Percentiles rank a stretch among this genome's conserved stretches.
Evolutionary conservation across 306 rosid genomes (phyloP).

Genomic region (Malus sieversii): DNA sequence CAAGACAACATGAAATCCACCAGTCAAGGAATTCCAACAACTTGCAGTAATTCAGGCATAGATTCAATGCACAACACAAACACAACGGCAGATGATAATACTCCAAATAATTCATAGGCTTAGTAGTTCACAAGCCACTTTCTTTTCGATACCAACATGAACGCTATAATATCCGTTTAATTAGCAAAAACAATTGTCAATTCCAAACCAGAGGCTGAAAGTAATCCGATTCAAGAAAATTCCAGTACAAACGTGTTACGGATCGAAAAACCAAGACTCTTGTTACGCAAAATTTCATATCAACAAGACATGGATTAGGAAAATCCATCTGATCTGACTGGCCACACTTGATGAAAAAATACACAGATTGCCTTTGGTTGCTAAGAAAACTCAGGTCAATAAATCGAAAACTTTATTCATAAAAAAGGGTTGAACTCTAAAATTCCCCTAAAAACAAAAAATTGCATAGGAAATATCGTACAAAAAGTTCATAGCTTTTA

Average conservation of each 20-base stretch:
- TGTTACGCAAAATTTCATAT: background rate
- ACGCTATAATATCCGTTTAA: background rate
- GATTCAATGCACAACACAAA: background rate
- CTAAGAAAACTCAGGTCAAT: background rate
- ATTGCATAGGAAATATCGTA: background rate
- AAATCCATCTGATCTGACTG: background rate
- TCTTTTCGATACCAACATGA: background rate
- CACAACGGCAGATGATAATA: background rate
- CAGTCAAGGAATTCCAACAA: background rate
- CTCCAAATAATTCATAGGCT: background rate
- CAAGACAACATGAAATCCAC: slow-evolving; percentile 1
- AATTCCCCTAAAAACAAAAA: background rate
- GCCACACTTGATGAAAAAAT: background rate
- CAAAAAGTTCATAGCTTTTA: background rate
- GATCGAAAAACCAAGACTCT: background rate
- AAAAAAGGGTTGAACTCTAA: background rate
- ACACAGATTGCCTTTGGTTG: background rate
- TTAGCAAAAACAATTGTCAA: background rate
- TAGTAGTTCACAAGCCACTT: too few species aligned
- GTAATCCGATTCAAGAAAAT: background rate
- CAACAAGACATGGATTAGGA: background rate
- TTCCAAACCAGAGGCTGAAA: background rate
- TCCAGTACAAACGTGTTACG: background rate
- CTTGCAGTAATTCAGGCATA: background rate
- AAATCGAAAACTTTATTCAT: background rate